Percentiles rank a stretch among this genome's conserved stretches.
Evolutionary conservation across 164 flowering plant species (phyloP).

Genomic region (Piper longum): DNA sequence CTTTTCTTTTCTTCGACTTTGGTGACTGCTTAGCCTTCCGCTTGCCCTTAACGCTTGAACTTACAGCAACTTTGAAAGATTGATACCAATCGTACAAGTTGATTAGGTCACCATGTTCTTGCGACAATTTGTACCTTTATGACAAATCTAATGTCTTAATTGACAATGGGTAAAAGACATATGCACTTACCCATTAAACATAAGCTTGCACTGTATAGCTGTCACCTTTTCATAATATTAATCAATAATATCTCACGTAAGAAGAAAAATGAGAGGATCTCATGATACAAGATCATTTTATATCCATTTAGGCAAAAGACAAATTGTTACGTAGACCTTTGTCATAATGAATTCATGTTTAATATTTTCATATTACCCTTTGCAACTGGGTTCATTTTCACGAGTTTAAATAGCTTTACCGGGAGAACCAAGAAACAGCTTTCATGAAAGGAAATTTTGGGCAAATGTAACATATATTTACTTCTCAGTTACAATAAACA

Average conservation of each 20-base stretch:
- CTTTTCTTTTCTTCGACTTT: conserved; percentile 44
- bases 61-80: conserved; percentile 47
- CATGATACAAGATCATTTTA: neutral
- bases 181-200: neutral
- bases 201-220: neutral
- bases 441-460: too few relatives aligned
- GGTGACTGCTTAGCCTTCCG: conserved; percentile 37
- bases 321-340: too few relatives aligned
- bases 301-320: too few relatives aligned
- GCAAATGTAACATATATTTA: too few relatives aligned
- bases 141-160: neutral
- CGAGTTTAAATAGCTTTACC: too few relatives aligned
- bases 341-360: too few relatives aligned
- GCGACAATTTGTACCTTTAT: conserved; percentile 55
- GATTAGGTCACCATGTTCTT: conserved; percentile 93
- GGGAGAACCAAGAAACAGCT: too few relatives aligned
- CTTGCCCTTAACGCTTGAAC: conserved; percentile 23
- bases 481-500: neutral
- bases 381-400: too few relatives aligned
- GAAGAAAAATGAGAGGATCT: neutral
- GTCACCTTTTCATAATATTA: neutral
- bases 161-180: neutral
- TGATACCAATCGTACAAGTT: conserved; percentile 93
- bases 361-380: too few relatives aligned
- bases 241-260: neutral